A percentile compares a stretch with the other conserved stretches of the same genome.
Conservation (phyloP, 2,329 filamentous ascomycete genomes). For the Alternaria dauci region DNA sequence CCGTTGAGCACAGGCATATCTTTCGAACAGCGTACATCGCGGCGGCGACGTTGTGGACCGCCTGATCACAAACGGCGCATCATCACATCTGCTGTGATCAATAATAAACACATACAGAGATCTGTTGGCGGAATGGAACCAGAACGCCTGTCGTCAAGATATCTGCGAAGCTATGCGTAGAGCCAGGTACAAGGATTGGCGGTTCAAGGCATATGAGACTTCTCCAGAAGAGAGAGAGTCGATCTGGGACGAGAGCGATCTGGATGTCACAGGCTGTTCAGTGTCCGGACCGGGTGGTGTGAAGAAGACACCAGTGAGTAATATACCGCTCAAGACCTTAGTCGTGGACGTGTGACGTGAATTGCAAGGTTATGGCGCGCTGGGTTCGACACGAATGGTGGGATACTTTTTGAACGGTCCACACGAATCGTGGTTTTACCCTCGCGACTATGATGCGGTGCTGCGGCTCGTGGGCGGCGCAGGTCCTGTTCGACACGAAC, state of each 20-base stretch:
- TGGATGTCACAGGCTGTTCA: slow-evolving; percentile 16
- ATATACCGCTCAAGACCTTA: slow-evolving; percentile 30
- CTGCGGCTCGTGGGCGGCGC: slow-evolving; percentile 21
- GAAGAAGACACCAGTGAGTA: not conserved
- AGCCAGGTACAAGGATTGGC: slow-evolving; percentile 30
- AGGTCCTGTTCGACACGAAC: not conserved
- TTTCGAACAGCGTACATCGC: slow-evolving; percentile 33
- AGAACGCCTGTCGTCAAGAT: slow-evolving; percentile 19
- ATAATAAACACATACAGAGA: slow-evolving; percentile 30
- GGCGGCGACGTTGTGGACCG: slow-evolving; percentile 32
- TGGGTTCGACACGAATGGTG: slow-evolving; percentile 38
- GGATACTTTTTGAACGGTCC: slow-evolving; percentile 24
- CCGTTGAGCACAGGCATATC: slow-evolving; percentile 32
- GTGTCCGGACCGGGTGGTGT: not conserved
- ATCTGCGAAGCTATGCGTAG: slow-evolving; percentile 31
- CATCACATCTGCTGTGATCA: slow-evolving; percentile 12
- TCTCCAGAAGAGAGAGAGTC: slow-evolving; percentile 12
- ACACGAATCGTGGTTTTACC: slow-evolving; percentile 31
- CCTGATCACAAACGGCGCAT: slow-evolving; percentile 31
- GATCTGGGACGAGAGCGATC: slow-evolving; percentile 18
- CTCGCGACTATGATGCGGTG: slow-evolving; percentile 27
- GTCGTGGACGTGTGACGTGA: slow-evolving; percentile 22
- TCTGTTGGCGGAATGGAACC: slow-evolving; percentile 15
- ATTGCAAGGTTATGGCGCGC: slow-evolving; percentile 28
- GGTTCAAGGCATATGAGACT: slow-evolving; percentile 17